Percentiles rank a stretch among this genome's conserved stretches.
Evolutionary conservation across 768 basidiomycete species (phyloP).

Genomic region (Mycena capillaripes): DNA sequence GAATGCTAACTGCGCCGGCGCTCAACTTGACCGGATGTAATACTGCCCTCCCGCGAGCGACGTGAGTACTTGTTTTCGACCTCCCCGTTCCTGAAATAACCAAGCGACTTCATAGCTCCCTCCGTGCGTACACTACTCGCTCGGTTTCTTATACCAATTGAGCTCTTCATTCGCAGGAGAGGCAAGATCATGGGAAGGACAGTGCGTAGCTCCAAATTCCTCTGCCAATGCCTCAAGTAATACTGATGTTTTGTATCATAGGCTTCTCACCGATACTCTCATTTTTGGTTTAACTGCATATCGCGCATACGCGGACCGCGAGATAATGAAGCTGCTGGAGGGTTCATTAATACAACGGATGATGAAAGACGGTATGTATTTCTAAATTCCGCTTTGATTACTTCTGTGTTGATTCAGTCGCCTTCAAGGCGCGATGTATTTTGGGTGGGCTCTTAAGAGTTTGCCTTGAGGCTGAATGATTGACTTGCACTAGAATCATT

Average conservation of each 20-base stretch:
- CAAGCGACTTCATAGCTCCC: not conserved
- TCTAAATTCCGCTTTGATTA: slow-evolving; percentile 3
- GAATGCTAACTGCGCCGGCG: slow-evolving; percentile 1
- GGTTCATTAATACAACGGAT: slow-evolving; percentile 1
- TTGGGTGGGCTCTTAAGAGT: not conserved
- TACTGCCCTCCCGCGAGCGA: slow-evolving; percentile 2
- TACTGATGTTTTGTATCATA: not conserved
- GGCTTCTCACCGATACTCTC: slow-evolving; percentile 1
- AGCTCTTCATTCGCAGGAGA: not conserved
- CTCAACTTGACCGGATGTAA: not conserved
- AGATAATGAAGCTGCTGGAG: slow-evolving; percentile 1
- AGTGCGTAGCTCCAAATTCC: not conserved
- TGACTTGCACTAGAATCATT: not conserved
- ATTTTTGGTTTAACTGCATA: not conserved
- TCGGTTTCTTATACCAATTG: not conserved
- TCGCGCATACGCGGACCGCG: not conserved
- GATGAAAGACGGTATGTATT: slow-evolving; percentile 3
- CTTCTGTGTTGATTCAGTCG: not conserved
- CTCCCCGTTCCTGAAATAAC: not conserved
- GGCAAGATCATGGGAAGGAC: slow-evolving; percentile 1
- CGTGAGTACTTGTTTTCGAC: not conserved
- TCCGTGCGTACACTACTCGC: not conserved
- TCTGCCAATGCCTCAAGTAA: slow-evolving; percentile 3
- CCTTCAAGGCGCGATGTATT: slow-evolving; percentile 4
- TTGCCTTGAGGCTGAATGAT: not conserved